phyloP scores from a whole-genome alignment of 306 rosid genomes.

The Begonia peltatifolia region DNA sequence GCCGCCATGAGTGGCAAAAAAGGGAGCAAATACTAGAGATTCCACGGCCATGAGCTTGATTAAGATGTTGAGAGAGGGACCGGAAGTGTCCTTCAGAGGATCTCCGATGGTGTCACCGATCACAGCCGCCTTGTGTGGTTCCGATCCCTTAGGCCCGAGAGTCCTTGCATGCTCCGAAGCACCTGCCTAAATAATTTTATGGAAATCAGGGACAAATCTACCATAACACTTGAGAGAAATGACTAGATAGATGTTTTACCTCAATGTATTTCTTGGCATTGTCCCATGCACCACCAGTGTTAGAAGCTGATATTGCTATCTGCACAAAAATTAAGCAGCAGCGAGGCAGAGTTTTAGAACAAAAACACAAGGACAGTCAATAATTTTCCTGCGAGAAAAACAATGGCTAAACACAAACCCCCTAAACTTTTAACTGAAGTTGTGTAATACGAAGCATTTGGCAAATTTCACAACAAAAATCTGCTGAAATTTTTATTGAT shows the following conservation, averaged over 20 bases:
- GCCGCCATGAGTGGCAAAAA: slow-evolving; percentile 65
- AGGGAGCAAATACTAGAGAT: slow-evolving; percentile 48
- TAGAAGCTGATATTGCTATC: slow-evolving; percentile 66
- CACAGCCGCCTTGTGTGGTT: slow-evolving; percentile 63
- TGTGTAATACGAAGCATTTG: no score
- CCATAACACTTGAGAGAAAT: neutral
- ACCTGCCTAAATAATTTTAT: slow-evolving; percentile 33
- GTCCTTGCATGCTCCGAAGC: slow-evolving; percentile 57
- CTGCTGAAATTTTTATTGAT: no score
- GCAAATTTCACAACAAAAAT: no score
- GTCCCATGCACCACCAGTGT: slow-evolving; percentile 77
- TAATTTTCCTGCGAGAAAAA: no score
- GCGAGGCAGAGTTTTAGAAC: neutral
- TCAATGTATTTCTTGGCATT: slow-evolving; percentile 76
- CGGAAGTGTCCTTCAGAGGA: slow-evolving; percentile 63
- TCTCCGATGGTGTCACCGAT: slow-evolving; percentile 74
- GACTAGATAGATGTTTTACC: slow-evolving; percentile 13
- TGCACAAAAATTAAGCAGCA: slow-evolving; percentile 1
- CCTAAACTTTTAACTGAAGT: no score
- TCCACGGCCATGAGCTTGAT: slow-evolving; percentile 77
- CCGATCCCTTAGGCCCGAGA: slow-evolving; percentile 61
- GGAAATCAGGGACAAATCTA: no score
- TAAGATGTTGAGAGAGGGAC: slow-evolving; percentile 66
- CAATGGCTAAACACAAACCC: no score
- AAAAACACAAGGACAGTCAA: no score